Conservation (phyloP, 2,329 filamentous ascomycete genomes). For the Alternaria arborescens region DNA sequence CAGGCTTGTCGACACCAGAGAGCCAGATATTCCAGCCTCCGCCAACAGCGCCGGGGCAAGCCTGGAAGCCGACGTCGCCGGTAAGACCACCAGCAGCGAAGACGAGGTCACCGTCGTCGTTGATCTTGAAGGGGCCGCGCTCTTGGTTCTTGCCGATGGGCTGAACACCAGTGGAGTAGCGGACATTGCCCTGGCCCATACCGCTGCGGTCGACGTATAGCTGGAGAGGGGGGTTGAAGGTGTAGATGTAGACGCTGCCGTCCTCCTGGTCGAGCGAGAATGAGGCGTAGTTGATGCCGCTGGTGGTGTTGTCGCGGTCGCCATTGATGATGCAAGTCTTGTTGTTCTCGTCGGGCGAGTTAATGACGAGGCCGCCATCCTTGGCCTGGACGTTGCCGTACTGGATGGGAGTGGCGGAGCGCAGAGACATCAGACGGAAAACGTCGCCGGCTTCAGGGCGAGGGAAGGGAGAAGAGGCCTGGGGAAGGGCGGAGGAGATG, state of each 20-base stretch:
- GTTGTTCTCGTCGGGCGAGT: constrained; percentile 56
- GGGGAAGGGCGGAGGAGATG: constrained; percentile 39
- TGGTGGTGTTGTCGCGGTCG: constrained; percentile 10
- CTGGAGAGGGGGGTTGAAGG: constrained; percentile 57
- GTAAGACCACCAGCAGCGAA: constrained; percentile 49
- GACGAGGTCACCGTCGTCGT: constrained; percentile 55
- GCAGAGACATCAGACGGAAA: constrained; percentile 63
- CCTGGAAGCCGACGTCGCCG: constrained; percentile 56
- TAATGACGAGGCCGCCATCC: constrained; percentile 56
- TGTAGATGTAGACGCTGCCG: constrained; percentile 59
- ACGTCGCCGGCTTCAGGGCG: constrained; percentile 38
- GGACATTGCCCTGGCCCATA: constrained; percentile 65
- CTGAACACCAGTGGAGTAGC: constrained; percentile 61
- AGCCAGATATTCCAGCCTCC: constrained; percentile 49
- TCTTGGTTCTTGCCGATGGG: constrained; percentile 55
- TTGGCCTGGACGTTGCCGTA: constrained; percentile 58
- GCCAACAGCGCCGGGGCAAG: constrained; percentile 61
- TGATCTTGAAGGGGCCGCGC: constrained; percentile 59
- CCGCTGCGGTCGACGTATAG: constrained; percentile 65
- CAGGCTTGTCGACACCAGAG: constrained; percentile 25
- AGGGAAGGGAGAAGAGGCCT: constrained; percentile 27
- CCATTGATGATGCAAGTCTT: constrained; percentile 52
- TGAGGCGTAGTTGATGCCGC: constrained; percentile 54
- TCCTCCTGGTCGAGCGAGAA: constrained; percentile 58
- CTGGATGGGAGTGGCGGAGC: constrained; percentile 61